Evolutionary conservation across 2,329 filamentous ascomycete species (phyloP).

Genomic region (Ophiostoma triangulosporum): DNA sequence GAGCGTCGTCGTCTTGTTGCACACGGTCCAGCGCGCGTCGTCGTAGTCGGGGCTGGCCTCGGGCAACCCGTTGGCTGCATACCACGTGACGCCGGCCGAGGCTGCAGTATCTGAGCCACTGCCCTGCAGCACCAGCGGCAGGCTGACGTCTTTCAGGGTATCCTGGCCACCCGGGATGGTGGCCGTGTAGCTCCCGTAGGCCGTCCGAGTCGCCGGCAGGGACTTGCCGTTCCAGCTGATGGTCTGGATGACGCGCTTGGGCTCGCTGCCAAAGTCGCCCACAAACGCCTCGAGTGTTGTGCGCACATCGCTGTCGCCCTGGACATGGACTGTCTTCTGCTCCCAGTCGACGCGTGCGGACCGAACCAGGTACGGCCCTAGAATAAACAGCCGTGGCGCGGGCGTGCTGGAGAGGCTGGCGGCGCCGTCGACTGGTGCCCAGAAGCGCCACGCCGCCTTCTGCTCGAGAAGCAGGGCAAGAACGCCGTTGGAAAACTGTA

Average conservation of each 20-base stretch:
- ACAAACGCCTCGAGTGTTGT: conserved; percentile 39
- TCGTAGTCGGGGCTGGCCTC: conserved; percentile 53
- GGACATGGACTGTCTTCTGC: conserved; percentile 20
- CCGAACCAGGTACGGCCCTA: conserved; percentile 28
- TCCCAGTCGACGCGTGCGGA: conserved; percentile 4
- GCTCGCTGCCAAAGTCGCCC: conserved; percentile 19
- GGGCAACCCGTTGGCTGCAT: conserved; percentile 49
- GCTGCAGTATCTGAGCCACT: conserved; percentile 16
- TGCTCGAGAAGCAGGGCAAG: conserved; percentile 39
- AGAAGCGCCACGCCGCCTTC: conserved; percentile 41
- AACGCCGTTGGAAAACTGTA: conserved; percentile 35
- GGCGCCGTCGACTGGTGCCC: conserved; percentile 29
- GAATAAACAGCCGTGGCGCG: conserved; percentile 36
- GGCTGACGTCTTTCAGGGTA: conserved; percentile 20
- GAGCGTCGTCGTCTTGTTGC: conserved; percentile 42
- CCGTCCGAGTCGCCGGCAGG: conserved; percentile 23
- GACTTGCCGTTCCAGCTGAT: conserved; percentile 48
- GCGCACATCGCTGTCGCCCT: conserved; percentile 10
- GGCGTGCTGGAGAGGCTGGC: conserved; percentile 15
- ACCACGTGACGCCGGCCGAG: conserved; percentile 24
- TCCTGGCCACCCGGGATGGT: conserved; percentile 38
- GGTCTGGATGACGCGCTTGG: conserved; percentile 23
- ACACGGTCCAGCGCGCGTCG: conserved; percentile 52
- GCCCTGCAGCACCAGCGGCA: conserved; percentile 25
- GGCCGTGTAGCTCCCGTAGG: conserved; percentile 34